Percentiles rank a stretch among this genome's conserved stretches.
Evolutionary conservation across 257 asterid species (phyloP).

Genomic region (Solanum bulbocastanum): DNA sequence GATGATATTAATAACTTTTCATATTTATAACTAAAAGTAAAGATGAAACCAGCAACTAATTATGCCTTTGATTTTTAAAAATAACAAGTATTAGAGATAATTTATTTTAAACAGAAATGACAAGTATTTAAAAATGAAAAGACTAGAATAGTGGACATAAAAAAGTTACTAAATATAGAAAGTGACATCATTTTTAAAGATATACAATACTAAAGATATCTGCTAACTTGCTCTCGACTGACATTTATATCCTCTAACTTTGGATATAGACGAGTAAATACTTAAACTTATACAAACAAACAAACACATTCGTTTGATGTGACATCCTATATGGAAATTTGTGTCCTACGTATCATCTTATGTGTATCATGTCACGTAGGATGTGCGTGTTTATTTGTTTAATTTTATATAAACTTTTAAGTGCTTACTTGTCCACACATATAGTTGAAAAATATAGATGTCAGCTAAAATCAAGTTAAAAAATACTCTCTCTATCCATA

Average conservation of each 20-base stretch:
- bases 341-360: accelerated
- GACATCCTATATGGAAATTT: background rate
- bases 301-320: accelerated
- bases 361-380: accelerated
- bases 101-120: too few species aligned
- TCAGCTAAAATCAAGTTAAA: too few species aligned
- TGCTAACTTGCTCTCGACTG: too few species aligned
- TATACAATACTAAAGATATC: background rate
- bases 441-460: too few species aligned
- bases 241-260: background rate
- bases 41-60: background rate
- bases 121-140: background rate
- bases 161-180: background rate
- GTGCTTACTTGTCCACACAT: too few species aligned
- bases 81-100: too few species aligned
- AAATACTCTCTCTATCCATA: too few species aligned
- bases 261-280: too few species aligned
- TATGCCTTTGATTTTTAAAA: background rate
- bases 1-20: background rate
- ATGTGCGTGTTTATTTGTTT: accelerated
- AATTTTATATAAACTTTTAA: too few species aligned
- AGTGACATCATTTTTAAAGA: background rate
- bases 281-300: too few species aligned
- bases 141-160: background rate
- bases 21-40: background rate